A percentile compares a stretch with the other conserved stretches of the same genome.
Evolutionary conservation across 768 basidiomycete species (phyloP).

Genomic region (Pilatotrama ljubarskyi): DNA sequence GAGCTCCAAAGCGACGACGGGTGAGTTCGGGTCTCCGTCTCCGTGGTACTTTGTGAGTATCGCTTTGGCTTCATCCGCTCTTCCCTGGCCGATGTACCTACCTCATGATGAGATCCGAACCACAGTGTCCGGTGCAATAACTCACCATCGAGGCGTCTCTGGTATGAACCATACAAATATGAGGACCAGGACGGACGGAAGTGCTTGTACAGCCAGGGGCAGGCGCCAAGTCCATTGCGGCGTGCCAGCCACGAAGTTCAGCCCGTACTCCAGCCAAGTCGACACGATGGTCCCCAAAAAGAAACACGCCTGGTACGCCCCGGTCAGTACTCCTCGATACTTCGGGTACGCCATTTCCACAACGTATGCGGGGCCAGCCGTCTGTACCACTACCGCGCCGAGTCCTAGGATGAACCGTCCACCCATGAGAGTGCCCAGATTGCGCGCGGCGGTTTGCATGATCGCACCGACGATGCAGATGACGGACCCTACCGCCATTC

Average conservation of each 20-base stretch:
- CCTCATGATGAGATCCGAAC: no score
- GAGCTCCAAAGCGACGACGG: conserved; percentile 41
- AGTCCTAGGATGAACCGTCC: conserved; percentile 37
- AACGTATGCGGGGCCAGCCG: conserved; percentile 51
- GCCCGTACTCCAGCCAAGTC: conserved; percentile 42
- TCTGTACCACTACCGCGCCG: conserved; percentile 38
- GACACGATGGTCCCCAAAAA: conserved; percentile 25
- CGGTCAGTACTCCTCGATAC: conserved; percentile 54
- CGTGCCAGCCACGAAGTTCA: conserved; percentile 40
- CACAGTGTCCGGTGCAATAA: neutral
- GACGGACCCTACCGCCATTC: conserved; percentile 48
- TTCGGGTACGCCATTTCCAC: conserved; percentile 66
- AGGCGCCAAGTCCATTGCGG: conserved; percentile 61
- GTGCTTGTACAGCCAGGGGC: conserved; percentile 62
- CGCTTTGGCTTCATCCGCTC: conserved; percentile 58
- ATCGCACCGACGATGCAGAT: conserved; percentile 67
- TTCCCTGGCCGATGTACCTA: conserved; percentile 43
- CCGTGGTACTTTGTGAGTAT: conserved; percentile 74
- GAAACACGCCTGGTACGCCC: conserved; percentile 38
- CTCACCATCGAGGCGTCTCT: conserved; percentile 66
- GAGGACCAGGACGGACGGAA: conserved; percentile 58
- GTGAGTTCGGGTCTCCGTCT: conserved; percentile 57
- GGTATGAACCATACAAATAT: conserved; percentile 58
- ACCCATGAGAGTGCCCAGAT: conserved; percentile 54
- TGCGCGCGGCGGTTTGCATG: conserved; percentile 50